phyloP scores from a whole-genome alignment of 495 filamentous ascomycete genomes.

The Penicillium verhagenii region DNA sequence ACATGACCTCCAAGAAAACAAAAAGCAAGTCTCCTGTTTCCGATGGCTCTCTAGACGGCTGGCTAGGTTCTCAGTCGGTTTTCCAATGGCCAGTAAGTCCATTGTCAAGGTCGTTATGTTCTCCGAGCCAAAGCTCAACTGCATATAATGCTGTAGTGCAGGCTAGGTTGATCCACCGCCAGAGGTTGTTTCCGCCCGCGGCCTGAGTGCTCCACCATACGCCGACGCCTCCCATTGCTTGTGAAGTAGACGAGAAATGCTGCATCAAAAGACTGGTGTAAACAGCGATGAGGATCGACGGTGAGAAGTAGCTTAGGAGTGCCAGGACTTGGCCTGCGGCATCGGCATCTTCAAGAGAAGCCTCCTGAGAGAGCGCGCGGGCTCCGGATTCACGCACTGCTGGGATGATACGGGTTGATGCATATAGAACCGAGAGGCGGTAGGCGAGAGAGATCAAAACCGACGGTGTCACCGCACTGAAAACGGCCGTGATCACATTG shows the following conservation, averaged over 20 bases:
- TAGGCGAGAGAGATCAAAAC: slow-evolving; percentile 93
- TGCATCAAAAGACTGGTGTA: slow-evolving; percentile 97
- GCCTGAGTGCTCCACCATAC: slow-evolving; percentile 86
- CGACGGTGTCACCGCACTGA: slow-evolving; percentile 90
- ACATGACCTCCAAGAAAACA: not conserved
- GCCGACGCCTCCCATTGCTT: slow-evolving; percentile 56
- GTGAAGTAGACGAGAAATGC: slow-evolving; percentile 76
- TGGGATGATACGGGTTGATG: slow-evolving; percentile 93
- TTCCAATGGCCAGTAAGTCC: slow-evolving; percentile 84
- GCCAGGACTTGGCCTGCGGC: slow-evolving; percentile 75
- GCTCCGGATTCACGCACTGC: slow-evolving; percentile 85
- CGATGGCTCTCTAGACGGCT: not conserved
- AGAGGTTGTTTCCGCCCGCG: slow-evolving; percentile 77
- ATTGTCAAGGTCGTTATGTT: slow-evolving; percentile 67
- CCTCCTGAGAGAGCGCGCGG: slow-evolving; percentile 75
- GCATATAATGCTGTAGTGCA: slow-evolving; percentile 87
- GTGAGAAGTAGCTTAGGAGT: slow-evolving; percentile 86
- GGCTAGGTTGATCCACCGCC: slow-evolving; percentile 90
- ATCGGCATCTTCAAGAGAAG: slow-evolving; percentile 80
- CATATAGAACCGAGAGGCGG: slow-evolving; percentile 90
- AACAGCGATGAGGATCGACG: slow-evolving; percentile 86
- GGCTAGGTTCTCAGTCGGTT: slow-evolving; percentile 65
- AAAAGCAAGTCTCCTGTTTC: not conserved
- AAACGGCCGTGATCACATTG: slow-evolving; percentile 82
- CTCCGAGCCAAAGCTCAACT: slow-evolving; percentile 80